phyloP scores from a whole-genome alignment of 768 basidiomycete species.

The Gloeostereum incarnatum region DNA sequence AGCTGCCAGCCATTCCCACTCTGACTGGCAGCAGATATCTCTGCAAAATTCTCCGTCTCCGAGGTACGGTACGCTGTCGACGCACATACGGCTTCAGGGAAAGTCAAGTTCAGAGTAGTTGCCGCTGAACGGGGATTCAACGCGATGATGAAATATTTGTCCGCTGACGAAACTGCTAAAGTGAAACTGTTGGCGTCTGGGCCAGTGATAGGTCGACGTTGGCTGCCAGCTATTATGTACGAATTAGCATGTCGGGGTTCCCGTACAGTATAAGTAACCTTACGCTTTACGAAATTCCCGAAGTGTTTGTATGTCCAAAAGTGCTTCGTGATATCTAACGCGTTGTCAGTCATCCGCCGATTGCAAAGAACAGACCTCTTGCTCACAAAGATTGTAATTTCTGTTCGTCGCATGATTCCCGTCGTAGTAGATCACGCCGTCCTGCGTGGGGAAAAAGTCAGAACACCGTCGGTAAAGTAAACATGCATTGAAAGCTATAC shows the following conservation, averaged over 20 bases:
- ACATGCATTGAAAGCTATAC: constrained; percentile 13
- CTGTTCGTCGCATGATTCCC: constrained; percentile 24
- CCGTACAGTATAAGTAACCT: constrained; percentile 6
- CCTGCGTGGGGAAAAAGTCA: constrained; percentile 10
- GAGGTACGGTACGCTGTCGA: constrained; percentile 20
- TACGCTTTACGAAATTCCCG: constrained; percentile 30
- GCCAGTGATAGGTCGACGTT: constrained; percentile 21
- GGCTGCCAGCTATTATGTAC: constrained; percentile 21
- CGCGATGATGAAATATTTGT: constrained; percentile 19
- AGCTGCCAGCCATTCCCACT: no score
- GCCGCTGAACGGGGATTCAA: constrained; percentile 23
- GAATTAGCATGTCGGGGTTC: background rate
- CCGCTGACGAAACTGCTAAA: constrained; percentile 20
- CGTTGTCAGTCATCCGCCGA: background rate
- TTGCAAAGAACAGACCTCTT: constrained; percentile 4
- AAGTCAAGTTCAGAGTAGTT: constrained; percentile 19
- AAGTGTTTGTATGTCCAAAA: constrained; percentile 31
- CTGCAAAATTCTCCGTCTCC: constrained; percentile 23
- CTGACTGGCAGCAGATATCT: constrained; percentile 15
- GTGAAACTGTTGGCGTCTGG: constrained; percentile 20
- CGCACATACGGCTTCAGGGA: constrained; percentile 22
- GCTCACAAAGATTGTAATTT: constrained; percentile 26
- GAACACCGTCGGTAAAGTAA: background rate
- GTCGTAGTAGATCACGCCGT: constrained; percentile 32
- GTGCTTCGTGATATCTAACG: constrained; percentile 27